Base-by-base conservation (phyloP, 139 green algal species). In the Picochlorum sp. region DNA sequence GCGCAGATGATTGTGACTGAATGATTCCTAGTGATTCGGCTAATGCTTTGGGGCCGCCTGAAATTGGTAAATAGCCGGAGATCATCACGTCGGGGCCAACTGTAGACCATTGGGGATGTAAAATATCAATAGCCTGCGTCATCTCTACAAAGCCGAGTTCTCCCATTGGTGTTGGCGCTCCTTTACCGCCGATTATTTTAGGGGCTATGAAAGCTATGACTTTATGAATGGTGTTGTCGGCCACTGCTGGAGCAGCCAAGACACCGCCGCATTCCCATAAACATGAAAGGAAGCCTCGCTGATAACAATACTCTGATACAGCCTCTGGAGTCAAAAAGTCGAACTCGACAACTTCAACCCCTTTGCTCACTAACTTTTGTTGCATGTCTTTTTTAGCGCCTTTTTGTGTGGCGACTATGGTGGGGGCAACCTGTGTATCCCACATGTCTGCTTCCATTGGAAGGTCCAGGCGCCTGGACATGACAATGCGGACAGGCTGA, bases 321-420 rank as follows among this genome's bases (percentile, higher is more conserved):
- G 56, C 68, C 23, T 78, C 73, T 2, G 89, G 91, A 0, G 79
- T 94, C n/a, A 99, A 73, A 57, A 97, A 95, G 74, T 96, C 88
- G 80, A 98, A 98, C 73, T 98, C 89, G 14, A 99, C 81, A 7
- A 99, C 92, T 79, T 98, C 90, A n/a, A 98, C 93, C 2, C 85
- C 89, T 5, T 49, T 54, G 6, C 63, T 62, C 3, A 67, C 55
- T 60, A 90, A 57, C 30, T 47, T 18, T 9, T 45, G 24, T 76
- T 95, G 88, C 65, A 95, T 92, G 23, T 69, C 57, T 2, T 51
- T 71, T 13, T 83, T 75, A 9, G 86, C 92, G 5, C 92, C 92
- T 0, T 76, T 71, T 83, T 98, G 88, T 9, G 94, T 98, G 73
- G 93, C 90, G 34, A 99, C 91, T 55, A 98, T 92, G 34, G 94